These are phyloP conservation scores for Vachellia pachyceras DNA, from an alignment of 306 rosid genomes.

Conservation along the genomic window DNA sequence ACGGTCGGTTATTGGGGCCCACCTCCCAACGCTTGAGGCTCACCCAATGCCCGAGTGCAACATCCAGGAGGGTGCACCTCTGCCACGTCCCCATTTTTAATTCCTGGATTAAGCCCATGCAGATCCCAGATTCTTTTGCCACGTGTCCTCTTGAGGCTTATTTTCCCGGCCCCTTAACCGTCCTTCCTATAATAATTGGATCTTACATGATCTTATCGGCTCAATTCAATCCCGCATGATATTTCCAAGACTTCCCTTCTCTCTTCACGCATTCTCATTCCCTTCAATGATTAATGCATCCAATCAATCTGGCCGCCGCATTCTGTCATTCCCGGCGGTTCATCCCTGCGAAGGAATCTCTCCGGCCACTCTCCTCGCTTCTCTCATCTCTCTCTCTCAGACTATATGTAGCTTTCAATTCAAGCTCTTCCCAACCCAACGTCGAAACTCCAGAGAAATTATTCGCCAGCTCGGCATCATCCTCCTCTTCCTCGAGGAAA, in stretches of 20 bases:
- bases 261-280: background rate
- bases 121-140: background rate
- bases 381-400: slow-evolving; percentile 55
- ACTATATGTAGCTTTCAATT: slow-evolving; percentile 52
- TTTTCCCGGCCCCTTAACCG: background rate
- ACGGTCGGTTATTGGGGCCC: slow-evolving; percentile 52
- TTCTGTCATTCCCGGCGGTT: slow-evolving; percentile 76
- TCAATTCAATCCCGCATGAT: background rate
- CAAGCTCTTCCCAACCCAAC: slow-evolving; percentile 52
- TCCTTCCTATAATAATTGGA: slow-evolving; percentile 18
- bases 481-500: slow-evolving; percentile 68
- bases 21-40: slow-evolving; percentile 18
- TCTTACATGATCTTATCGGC: background rate
- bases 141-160: slow-evolving; percentile 38
- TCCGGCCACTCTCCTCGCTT: slow-evolving; percentile 55
- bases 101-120: background rate
- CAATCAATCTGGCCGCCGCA: slow-evolving; percentile 57
- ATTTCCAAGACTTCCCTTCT: background rate
- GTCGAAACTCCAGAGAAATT: slow-evolving; percentile 65
- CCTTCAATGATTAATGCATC: slow-evolving; percentile 42
- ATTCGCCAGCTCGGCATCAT: slow-evolving; percentile 59
- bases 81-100: slow-evolving; percentile 16
- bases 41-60: background rate
- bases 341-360: slow-evolving; percentile 67
- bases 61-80: background rate